Base-by-base conservation (phyloP, 305 asterid species). In the Andrographis paniculata region DNA sequence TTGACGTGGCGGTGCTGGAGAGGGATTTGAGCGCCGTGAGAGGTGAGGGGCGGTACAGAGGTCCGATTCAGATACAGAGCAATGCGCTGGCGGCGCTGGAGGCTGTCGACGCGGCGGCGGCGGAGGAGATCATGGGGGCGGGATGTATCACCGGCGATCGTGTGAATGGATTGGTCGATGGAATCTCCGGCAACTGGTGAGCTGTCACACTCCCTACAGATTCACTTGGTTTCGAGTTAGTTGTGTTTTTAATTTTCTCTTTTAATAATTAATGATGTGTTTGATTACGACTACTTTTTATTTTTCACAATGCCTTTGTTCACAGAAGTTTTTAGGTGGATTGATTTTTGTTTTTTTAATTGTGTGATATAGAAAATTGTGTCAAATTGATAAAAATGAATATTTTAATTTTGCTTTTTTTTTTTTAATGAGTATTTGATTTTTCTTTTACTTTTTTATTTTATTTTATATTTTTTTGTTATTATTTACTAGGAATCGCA, bases 1-100 rank as follows among this genome's bases (percentile, higher is more conserved):
- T 86, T 42, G 94, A 86, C 10, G 96, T 91, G 17, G 9, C 67
- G 65, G 95, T 91, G 51, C 83, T 91, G 44, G 99, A 91, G 84
- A 91, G 59, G 77, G 96, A 91, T 60, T 71, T 91, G 76, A 91
- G 96, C 59, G 96, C 96, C 13, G 55, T 91, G 6, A 77, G 95
- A 74, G 99, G 99, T 24, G 96, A 91, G 59, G 99, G 95, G 1
- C 92, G 83, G 56, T 86, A 91, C 45, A 75, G 95, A 35, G 99
- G 99, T 1, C 99, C 99, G 0, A 86, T 86, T 63, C 99, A 91
- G 63, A 59, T 91, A 43, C 99, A 86, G 85, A 86, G 99, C 48
- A 86, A 86, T 55, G 96, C 96, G 0, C 60, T 91, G 76, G 99
- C 95, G 27, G 92, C 94, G 58, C 62, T 91, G 58, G 99, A 86